Evolutionary conservation across 495 filamentous ascomycete species (phyloP).

Genomic region (Penicillium bialowiezense): DNA sequence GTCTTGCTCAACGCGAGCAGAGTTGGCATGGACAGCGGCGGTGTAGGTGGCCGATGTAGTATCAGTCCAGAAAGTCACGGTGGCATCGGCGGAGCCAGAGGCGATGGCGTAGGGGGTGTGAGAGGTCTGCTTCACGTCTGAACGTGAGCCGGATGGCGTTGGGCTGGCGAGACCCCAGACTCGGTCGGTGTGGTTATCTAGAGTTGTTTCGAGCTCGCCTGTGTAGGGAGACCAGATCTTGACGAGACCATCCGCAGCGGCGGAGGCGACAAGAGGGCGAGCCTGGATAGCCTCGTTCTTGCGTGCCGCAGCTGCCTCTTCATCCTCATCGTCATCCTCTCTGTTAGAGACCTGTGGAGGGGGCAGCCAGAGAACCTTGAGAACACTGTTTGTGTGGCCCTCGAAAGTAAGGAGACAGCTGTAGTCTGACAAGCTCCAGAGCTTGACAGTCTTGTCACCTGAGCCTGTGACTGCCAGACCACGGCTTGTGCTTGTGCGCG

Average conservation of each 20-base stretch:
- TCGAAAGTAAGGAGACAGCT: slow-evolving; percentile 92
- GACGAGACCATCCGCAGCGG: slow-evolving; percentile 92
- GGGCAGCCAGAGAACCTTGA: slow-evolving; percentile 89
- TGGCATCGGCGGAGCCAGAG: slow-evolving; percentile 85
- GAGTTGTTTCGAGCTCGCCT: slow-evolving; percentile 80
- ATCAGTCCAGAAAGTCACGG: slow-evolving; percentile 92
- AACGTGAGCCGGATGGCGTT: slow-evolving; percentile 44
- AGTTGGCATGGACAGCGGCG: slow-evolving; percentile 63
- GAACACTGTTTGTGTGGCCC: slow-evolving; percentile 90
- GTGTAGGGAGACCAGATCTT: slow-evolving; percentile 85
- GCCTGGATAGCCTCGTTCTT: slow-evolving; percentile 28
- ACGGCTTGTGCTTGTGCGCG: slow-evolving; percentile 57
- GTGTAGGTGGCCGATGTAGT: slow-evolving; percentile 78
- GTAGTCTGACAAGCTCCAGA: slow-evolving; percentile 93
- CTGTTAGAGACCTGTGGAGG: slow-evolving; percentile 45
- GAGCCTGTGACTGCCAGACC: slow-evolving; percentile 83
- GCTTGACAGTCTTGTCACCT: slow-evolving; percentile 91
- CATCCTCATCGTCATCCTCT: slow-evolving; percentile 33
- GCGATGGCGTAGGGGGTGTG: slow-evolving; percentile 63
- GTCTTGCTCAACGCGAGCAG: slow-evolving; percentile 84
- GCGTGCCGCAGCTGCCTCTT: slow-evolving; percentile 18
- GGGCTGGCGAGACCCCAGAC: slow-evolving; percentile 85
- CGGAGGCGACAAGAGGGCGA: slow-evolving; percentile 68
- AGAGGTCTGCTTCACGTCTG: slow-evolving; percentile 31
- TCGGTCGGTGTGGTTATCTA: slow-evolving; percentile 94